Conservation (phyloP, 805 yeast genomes). For the Wickerhamomyces chambardii region DNA sequence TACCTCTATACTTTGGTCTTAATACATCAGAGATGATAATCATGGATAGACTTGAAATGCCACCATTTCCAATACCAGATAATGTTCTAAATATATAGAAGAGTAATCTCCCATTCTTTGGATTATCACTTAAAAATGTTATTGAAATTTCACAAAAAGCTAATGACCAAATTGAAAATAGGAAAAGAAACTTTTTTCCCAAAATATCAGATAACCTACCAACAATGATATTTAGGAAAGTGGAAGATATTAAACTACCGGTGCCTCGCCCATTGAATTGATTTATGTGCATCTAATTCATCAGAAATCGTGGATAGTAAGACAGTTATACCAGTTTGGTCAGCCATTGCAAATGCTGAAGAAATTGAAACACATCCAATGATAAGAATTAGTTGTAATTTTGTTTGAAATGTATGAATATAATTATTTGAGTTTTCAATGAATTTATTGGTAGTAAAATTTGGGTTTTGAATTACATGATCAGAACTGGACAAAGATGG, state of each 20-base stretch:
- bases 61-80: conserved; percentile 49
- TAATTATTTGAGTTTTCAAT: too few relatives aligned
- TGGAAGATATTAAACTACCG: conserved; percentile 37
- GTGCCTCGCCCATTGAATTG: conserved; percentile 52
- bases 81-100: conserved; percentile 38
- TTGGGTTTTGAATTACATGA: too few relatives aligned
- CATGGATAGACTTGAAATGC: conserved; percentile 38
- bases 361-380: background rate
- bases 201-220: conserved; percentile 46
- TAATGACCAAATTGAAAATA: conserved; percentile 29
- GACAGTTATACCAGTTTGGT: conserved; percentile 31
- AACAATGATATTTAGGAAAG: conserved; percentile 39
- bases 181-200: conserved; percentile 35
- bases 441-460: too few relatives aligned
- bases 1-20: conserved; percentile 40
- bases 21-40: conserved; percentile 44
- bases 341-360: background rate
- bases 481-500: too few relatives aligned
- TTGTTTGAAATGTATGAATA: background rate
- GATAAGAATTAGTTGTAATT: too few relatives aligned
- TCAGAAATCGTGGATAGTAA: conserved; percentile 36
- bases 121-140: too few relatives aligned
- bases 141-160: conserved; percentile 10
- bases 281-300: conserved; percentile 31
- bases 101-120: too few relatives aligned